These are phyloP conservation scores for Tillandsia fasciculata DNA, from an alignment of 176 grass and related monocot genomes.

Conservation along the genomic window DNA sequence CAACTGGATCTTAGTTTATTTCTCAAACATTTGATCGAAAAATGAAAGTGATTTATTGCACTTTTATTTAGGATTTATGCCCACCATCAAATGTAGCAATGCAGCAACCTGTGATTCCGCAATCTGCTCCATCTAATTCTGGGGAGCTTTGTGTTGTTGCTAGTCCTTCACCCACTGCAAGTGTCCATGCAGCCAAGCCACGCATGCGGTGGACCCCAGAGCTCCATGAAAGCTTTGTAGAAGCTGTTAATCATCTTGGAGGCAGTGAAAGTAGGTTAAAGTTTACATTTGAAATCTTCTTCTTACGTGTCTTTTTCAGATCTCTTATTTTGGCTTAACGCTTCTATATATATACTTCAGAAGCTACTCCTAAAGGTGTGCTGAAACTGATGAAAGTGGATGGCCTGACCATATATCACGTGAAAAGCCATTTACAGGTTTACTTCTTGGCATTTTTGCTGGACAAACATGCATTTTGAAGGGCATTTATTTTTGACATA, in stretches of 20 bases:
- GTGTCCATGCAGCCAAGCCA: constrained; percentile 39
- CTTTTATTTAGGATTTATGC: constrained; percentile 28
- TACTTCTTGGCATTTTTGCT: constrained; percentile 15
- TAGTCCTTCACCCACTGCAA: constrained; percentile 44
- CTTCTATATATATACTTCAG: constrained; percentile 31
- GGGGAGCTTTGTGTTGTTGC: constrained; percentile 45
- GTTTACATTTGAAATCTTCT: constrained; percentile 11
- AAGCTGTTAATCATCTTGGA: constrained; percentile 86
- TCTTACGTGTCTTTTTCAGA: constrained; percentile 21
- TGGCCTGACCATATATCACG: constrained; percentile 91
- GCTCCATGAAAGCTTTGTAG: constrained; percentile 85
- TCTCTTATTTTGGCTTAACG: not conserved
- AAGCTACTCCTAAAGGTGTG: constrained; percentile 90
- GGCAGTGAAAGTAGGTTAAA: constrained; percentile 70
- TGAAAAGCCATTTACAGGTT: constrained; percentile 98
- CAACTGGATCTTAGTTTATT: not conserved
- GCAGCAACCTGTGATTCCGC: constrained; percentile 30
- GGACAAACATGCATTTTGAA: constrained; percentile 15
- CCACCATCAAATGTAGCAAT: constrained; percentile 24
- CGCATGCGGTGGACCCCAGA: constrained; percentile 90
- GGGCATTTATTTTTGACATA: not conserved
- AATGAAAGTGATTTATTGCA: not conserved
- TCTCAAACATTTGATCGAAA: constrained; percentile 2
- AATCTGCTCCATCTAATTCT: constrained; percentile 48
- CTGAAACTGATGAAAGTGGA: constrained; percentile 91